These are phyloP conservation scores for Podospora pseudopauciseta DNA, from an alignment of 495 filamentous ascomycete species.

Conservation along the genomic window DNA sequence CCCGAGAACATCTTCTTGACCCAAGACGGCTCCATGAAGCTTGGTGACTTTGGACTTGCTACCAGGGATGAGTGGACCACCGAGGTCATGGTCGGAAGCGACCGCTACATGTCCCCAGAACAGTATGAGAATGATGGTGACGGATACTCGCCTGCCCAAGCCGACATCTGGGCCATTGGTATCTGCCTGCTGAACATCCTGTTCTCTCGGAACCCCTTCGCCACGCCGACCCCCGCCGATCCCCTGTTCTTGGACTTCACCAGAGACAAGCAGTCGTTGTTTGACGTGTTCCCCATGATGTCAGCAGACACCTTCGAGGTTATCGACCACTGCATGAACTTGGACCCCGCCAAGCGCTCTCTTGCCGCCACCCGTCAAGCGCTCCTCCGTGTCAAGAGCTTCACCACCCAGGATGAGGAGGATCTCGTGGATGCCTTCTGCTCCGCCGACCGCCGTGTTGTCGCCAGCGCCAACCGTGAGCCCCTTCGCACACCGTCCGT, in stretches of 20 bases:
- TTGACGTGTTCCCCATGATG: slow-evolving; percentile 98
- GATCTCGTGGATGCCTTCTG: slow-evolving; percentile 93
- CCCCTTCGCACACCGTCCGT: slow-evolving; percentile 94
- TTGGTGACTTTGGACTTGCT: slow-evolving; percentile 93
- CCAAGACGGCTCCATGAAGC: slow-evolving; percentile 82
- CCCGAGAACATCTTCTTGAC: slow-evolving; percentile 98
- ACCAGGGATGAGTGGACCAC: slow-evolving; percentile 82
- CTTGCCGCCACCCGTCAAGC: slow-evolving; percentile 70
- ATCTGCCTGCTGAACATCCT: slow-evolving; percentile 94
- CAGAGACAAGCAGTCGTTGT: slow-evolving; percentile 86
- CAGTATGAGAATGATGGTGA: slow-evolving; percentile 82
- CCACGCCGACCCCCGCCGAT: slow-evolving; percentile 78
- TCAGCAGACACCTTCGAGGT: slow-evolving; percentile 96
- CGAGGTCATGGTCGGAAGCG: slow-evolving; percentile 90
- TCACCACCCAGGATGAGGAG: slow-evolving; percentile 82
- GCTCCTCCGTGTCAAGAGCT: slow-evolving; percentile 74
- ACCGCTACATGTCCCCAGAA: slow-evolving; percentile 98
- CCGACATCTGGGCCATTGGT: slow-evolving; percentile 94
- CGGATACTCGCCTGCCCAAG: slow-evolving; percentile 90
- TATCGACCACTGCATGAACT: slow-evolving; percentile 76
- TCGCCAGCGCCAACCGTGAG: slow-evolving; percentile 85
- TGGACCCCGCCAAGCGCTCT: slow-evolving; percentile 88
- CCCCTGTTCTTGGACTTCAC: slow-evolving; percentile 88
- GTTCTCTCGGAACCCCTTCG: slow-evolving; percentile 94
- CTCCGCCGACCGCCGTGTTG: slow-evolving; percentile 64